phyloP scores from a whole-genome alignment of 306 rosid species.

The Sechiopsis laciniata region DNA sequence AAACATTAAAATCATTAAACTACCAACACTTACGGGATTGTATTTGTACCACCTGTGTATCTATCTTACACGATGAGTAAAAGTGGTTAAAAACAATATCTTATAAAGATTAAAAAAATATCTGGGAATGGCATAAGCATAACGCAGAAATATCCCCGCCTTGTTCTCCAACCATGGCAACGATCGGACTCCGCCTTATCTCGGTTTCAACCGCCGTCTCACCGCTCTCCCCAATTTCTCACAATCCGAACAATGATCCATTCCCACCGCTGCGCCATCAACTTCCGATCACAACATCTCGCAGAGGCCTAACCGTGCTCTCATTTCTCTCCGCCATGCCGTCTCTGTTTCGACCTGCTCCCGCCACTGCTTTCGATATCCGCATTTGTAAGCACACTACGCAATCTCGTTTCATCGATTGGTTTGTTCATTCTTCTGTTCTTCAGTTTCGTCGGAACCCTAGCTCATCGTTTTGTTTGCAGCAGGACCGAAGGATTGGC shows the following conservation, averaged over 20 bases:
- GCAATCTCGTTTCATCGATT: not conserved
- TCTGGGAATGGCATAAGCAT: not conserved
- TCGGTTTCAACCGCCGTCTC: constrained; percentile 31
- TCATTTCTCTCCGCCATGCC: constrained; percentile 41
- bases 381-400: constrained; percentile 56
- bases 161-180: constrained; percentile 25
- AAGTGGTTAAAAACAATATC: too few species aligned
- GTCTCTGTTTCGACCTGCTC: constrained; percentile 33
- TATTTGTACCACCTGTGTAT: too few species aligned
- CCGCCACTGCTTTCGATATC: constrained; percentile 52
- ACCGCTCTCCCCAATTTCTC: constrained; percentile 47
- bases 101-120: too few species aligned
- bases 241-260: constrained; percentile 30
- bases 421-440: not conserved
- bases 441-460: constrained; percentile 20
- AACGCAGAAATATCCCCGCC: not conserved
- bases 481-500: constrained; percentile 99
- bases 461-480: constrained; percentile 35
- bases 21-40: too few species aligned
- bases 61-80: too few species aligned
- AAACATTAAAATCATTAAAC: too few species aligned
- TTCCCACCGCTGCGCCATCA: constrained; percentile 18
- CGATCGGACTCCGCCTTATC: constrained; percentile 35
- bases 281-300: constrained; percentile 26
- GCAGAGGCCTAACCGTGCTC: constrained; percentile 54